Conservation (phyloP, 768 basidiomycete species). For the Boletellus ananas region DNA sequence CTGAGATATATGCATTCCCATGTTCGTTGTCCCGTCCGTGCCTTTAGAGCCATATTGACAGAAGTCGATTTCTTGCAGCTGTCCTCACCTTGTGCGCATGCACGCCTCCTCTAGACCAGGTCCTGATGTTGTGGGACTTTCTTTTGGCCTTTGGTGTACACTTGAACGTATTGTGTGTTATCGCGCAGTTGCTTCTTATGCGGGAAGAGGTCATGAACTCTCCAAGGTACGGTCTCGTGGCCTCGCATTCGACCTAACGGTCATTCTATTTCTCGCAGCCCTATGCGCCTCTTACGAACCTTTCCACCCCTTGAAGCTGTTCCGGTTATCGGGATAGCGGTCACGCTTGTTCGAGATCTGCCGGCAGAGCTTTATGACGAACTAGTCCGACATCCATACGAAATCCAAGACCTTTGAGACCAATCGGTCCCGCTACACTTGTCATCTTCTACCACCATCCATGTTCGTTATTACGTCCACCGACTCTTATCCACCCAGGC, state of each 20-base stretch:
- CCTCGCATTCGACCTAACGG: neutral
- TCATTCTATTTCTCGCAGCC: slow-evolving; percentile 45
- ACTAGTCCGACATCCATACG: slow-evolving; percentile 84
- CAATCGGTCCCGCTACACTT: neutral
- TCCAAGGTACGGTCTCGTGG: slow-evolving; percentile 57
- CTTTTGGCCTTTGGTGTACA: slow-evolving; percentile 95
- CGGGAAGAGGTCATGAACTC: slow-evolving; percentile 86
- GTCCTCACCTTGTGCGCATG: slow-evolving; percentile 94
- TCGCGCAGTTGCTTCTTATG: slow-evolving; percentile 90
- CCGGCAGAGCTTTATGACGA: slow-evolving; percentile 85
- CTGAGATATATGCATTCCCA: slow-evolving; percentile 97
- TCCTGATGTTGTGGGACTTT: slow-evolving; percentile 95
- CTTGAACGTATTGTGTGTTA: slow-evolving; percentile 93
- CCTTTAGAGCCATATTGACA: neutral
- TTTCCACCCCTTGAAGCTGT: slow-evolving; percentile 90
- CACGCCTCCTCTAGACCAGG: slow-evolving; percentile 94
- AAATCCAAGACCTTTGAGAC: slow-evolving; percentile 33
- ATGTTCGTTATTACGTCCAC: slow-evolving; percentile 7
- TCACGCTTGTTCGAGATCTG: slow-evolving; percentile 89
- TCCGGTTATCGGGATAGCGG: slow-evolving; percentile 87
- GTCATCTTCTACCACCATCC: neutral
- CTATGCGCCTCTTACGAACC: slow-evolving; percentile 90
- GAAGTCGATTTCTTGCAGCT: slow-evolving; percentile 43
- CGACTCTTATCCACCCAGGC: slow-evolving; percentile 11
- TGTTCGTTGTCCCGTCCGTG: slow-evolving; percentile 49